Base-by-base conservation (phyloP, 257 asterid genomes). In the Capsicum baccatum region DNA sequence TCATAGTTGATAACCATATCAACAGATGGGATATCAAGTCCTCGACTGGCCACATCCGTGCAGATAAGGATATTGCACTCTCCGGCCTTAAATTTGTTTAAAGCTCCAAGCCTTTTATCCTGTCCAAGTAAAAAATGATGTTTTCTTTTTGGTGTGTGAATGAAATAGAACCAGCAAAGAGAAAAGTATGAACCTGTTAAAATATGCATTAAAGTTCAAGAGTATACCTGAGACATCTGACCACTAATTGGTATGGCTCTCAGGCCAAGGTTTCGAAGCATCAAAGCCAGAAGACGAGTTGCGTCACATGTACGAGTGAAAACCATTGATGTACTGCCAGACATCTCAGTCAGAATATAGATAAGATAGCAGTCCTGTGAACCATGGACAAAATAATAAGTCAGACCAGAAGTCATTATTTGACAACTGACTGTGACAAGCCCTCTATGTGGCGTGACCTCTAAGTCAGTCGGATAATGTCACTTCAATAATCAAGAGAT, bases 41-140 rank as follows among this genome's bases (percentile, higher is more conserved):
- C 99, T 91, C 98, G 94, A 89, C 97, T 96, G 68, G 97, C 97
- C 85, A 94, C 99, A 79, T 94, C 99, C 26, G 98, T 96, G 89
- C 98, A 94, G 79, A 93, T 87, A 64, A 96, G 94, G 83, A 96
- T 85, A 88, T 94, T 94, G 83, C 98, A 92, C 80, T 96, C 98
- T 84, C 98, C 97, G 10, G 96, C 92, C 89, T 96, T 93, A 84
- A 94, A 96, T 83, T 89, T 89, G 92, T 92, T 92, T 50, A 96
- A 85, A 68, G 98, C 95, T 88, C 97, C 98, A 86, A 92, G 97
- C 86, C 98, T 86, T 90, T 96, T 94, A 48, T 91, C 59, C 99
- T 96, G 92, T 44, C 86, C 11, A 79, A 83, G 54, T 52, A 80
- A 57, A 76, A 82, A 66, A 63, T 57, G 14, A 76, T n/a, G 17